Percentiles rank a stretch among this genome's conserved stretches.
Conservation (phyloP, 164 flowering plant genomes). For the Aristolochia fimbriata region DNA sequence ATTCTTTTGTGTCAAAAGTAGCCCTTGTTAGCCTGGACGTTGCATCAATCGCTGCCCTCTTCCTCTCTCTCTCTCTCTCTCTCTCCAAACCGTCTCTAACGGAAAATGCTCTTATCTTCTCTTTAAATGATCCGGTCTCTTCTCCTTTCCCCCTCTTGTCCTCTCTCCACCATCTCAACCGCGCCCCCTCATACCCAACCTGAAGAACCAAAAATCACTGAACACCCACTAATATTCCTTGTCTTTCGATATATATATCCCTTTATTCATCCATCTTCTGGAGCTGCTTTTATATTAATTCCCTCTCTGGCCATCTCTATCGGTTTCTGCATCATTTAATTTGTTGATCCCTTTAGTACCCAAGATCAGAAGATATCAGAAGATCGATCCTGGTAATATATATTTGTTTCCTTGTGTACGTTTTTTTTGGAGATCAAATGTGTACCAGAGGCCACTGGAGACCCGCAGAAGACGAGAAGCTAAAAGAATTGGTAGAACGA, state of each 20-base stretch:
- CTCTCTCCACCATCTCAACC: background rate
- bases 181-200: too few relatives aligned
- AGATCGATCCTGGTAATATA: too few relatives aligned
- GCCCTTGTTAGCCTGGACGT: slow-evolving; percentile 52
- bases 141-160: slow-evolving; percentile 6
- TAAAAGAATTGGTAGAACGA: slow-evolving; percentile 45
- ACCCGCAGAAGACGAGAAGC: slow-evolving; percentile 68
- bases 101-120: slow-evolving; percentile 16
- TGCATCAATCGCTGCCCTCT: slow-evolving; percentile 48
- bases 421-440: slow-evolving; percentile 17
- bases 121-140: slow-evolving; percentile 2
- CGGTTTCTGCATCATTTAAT: background rate
- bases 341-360: background rate
- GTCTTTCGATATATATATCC: too few relatives aligned
- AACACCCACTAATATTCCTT: background rate
- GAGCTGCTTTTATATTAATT: too few relatives aligned
- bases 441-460: slow-evolving; percentile 81
- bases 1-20: background rate
- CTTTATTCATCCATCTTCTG: too few relatives aligned
- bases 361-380: too few relatives aligned
- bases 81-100: slow-evolving; percentile 42
- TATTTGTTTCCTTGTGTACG: background rate
- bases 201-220: too few relatives aligned
- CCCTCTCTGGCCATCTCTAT: too few relatives aligned
- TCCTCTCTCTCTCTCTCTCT: slow-evolving; percentile 40